Percentiles rank a stretch among this genome's conserved stretches.
phyloP scores from a whole-genome alignment of 768 basidiomycete species.

The Collybia sordida region DNA sequence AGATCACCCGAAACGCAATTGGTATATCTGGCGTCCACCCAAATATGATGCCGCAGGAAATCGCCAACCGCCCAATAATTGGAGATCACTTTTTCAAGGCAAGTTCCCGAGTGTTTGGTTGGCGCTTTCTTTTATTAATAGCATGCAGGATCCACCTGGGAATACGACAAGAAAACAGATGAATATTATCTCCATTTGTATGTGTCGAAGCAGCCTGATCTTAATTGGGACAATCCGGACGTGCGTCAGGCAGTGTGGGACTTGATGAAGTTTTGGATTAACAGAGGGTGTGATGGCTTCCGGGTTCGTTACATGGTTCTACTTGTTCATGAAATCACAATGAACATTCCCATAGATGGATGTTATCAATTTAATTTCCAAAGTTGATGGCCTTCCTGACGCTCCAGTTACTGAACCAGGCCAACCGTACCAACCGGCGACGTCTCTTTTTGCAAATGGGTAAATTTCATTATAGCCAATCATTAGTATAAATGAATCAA shows the following conservation, averaged over 20 bases:
- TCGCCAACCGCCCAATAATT: conserved; percentile 69
- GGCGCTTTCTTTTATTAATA: background rate
- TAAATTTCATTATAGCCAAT: conserved; percentile 21
- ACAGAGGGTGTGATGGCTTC: conserved; percentile 74
- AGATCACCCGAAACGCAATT: conserved; percentile 63
- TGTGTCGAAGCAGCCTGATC: conserved; percentile 65
- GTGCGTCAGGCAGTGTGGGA: conserved; percentile 61
- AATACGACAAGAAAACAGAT: conserved; percentile 58
- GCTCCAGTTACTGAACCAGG: conserved; percentile 55
- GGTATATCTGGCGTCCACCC: conserved; percentile 76
- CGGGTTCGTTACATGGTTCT: conserved; percentile 40
- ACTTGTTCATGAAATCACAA: background rate
- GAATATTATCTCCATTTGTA: conserved; percentile 79
- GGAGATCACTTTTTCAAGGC: conserved; percentile 70
- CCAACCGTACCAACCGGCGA: conserved; percentile 53
- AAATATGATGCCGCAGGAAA: conserved; percentile 50
- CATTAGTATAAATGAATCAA: background rate
- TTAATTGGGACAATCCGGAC: conserved; percentile 74
- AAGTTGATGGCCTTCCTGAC: conserved; percentile 62
- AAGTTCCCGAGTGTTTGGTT: background rate
- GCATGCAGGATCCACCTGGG: conserved; percentile 65
- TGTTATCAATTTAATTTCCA: conserved; percentile 69
- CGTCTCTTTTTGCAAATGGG: conserved; percentile 61
- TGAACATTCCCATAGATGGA: conserved; percentile 48
- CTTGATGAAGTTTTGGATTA: conserved; percentile 73